Evolutionary conservation across 2,329 filamentous ascomycete species (phyloP).

Genomic region (Fusarium praegraminearum): DNA sequence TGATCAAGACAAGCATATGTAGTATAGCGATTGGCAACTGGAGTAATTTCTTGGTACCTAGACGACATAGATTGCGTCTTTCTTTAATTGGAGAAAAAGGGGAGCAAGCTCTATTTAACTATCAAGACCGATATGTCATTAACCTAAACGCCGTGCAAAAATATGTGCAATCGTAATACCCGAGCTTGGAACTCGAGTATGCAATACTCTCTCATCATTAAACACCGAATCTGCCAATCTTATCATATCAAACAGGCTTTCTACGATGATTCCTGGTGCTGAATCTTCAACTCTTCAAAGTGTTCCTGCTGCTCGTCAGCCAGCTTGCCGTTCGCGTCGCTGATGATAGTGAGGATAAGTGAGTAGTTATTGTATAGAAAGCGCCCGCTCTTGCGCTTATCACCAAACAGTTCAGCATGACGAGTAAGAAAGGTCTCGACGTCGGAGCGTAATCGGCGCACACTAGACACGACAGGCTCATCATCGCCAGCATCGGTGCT

Average conservation of each 20-base stretch:
- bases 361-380: slow-evolving; percentile 98
- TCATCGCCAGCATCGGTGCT: slow-evolving; percentile 94
- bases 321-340: slow-evolving; percentile 79
- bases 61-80: slow-evolving; percentile 19
- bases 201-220: slow-evolving; percentile 12
- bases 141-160: slow-evolving; percentile 45
- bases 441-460: slow-evolving; percentile 81
- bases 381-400: slow-evolving; percentile 83
- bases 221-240: neutral
- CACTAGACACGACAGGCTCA: slow-evolving; percentile 86
- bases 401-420: slow-evolving; percentile 79
- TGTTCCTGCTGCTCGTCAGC: slow-evolving; percentile 79
- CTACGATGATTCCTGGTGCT: slow-evolving; percentile 61
- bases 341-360: slow-evolving; percentile 91
- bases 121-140: slow-evolving; percentile 27
- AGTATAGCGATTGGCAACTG: slow-evolving; percentile 17
- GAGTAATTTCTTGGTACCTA: slow-evolving; percentile 1
- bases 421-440: slow-evolving; percentile 86
- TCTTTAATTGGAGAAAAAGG: slow-evolving; percentile 1
- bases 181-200: slow-evolving; percentile 19
- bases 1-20: slow-evolving; percentile 4
- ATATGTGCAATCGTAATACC: slow-evolving; percentile 34
- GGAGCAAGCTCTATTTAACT: slow-evolving; percentile 27
- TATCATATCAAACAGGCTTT: neutral
- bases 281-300: slow-evolving; percentile 75